Percentiles rank a stretch among this genome's conserved stretches.
These are phyloP conservation scores for Fusarium sambucinum DNA, from an alignment of 2,329 filamentous ascomycete species.

Conservation along the genomic window DNA sequence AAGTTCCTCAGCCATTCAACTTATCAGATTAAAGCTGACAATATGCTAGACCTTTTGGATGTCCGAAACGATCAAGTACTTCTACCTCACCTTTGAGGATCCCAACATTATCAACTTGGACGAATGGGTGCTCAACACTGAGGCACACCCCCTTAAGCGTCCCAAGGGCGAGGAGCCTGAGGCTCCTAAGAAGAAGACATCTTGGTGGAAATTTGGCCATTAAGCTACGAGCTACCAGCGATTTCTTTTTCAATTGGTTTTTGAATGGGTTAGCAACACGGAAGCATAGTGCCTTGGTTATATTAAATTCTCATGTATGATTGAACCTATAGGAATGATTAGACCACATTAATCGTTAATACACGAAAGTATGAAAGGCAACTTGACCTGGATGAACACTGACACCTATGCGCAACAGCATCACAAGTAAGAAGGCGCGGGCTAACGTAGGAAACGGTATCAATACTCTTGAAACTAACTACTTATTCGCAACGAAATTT, in stretches of 20 bases:
- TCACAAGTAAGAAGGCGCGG: neutral
- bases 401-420: neutral
- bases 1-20: conserved; percentile 45
- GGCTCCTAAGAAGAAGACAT: conserved; percentile 23
- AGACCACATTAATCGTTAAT: neutral
- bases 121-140: conserved; percentile 74
- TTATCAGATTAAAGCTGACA: conserved; percentile 24
- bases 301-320: conserved; percentile 1
- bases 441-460: neutral
- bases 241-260: conserved; percentile 9
- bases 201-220: conserved; percentile 31
- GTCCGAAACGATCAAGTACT: conserved; percentile 82
- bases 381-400: neutral
- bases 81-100: conserved; percentile 78
- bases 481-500: neutral
- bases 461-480: neutral
- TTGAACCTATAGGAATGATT: neutral
- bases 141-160: conserved; percentile 64
- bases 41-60: conserved; percentile 72
- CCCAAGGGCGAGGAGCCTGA: conserved; percentile 43
- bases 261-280: conserved; percentile 5
- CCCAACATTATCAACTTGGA: conserved; percentile 74
- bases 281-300: conserved; percentile 14
- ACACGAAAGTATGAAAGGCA: neutral
- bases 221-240: conserved; percentile 5